Evolutionary conservation across 345 rosid species (phyloP).

Genomic region (Boechera retrofracta): DNA sequence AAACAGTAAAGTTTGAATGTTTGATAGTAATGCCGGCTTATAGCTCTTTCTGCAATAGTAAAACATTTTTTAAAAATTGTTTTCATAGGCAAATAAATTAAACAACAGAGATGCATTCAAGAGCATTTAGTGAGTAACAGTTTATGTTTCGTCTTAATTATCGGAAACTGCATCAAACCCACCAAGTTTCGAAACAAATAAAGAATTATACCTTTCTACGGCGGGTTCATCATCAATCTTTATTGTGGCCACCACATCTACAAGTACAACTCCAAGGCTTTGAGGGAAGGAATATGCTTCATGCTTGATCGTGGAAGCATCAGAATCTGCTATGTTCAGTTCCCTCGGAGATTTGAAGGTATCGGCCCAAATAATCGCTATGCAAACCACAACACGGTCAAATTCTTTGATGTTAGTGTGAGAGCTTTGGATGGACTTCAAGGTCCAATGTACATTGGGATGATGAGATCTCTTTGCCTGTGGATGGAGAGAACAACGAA

Average conservation of each 20-base stretch:
- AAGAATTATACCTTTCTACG: too few relatives aligned
- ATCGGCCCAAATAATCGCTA: constrained; percentile 64
- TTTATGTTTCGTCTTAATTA: too few relatives aligned
- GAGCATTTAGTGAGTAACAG: too few relatives aligned
- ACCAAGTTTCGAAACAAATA: too few relatives aligned
- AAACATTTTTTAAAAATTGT: too few relatives aligned
- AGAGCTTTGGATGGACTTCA: constrained; percentile 71
- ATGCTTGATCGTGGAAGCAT: constrained; percentile 74
- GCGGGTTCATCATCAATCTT: constrained; percentile 43
- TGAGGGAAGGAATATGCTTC: constrained; percentile 76
- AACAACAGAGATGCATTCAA: too few relatives aligned
- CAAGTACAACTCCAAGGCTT: constrained; percentile 52
- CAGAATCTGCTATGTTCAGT: constrained; percentile 63
- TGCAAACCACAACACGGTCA: constrained; percentile 33
- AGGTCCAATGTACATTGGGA: constrained; percentile 70
- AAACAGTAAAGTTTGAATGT: too few relatives aligned
- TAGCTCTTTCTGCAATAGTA: too few relatives aligned
- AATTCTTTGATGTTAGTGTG: constrained; percentile 74
- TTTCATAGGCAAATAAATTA: too few relatives aligned
- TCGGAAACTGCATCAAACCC: too few relatives aligned
- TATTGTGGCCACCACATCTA: constrained; percentile 70
- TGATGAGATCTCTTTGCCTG: constrained; percentile 54
- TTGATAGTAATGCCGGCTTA: too few relatives aligned
- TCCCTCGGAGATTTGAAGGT: constrained; percentile 71
- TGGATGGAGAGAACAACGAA: constrained; percentile 32